These are phyloP conservation scores for Gynochthodes officinalis DNA, from an alignment of 257 asterid species.

Conservation along the genomic window DNA sequence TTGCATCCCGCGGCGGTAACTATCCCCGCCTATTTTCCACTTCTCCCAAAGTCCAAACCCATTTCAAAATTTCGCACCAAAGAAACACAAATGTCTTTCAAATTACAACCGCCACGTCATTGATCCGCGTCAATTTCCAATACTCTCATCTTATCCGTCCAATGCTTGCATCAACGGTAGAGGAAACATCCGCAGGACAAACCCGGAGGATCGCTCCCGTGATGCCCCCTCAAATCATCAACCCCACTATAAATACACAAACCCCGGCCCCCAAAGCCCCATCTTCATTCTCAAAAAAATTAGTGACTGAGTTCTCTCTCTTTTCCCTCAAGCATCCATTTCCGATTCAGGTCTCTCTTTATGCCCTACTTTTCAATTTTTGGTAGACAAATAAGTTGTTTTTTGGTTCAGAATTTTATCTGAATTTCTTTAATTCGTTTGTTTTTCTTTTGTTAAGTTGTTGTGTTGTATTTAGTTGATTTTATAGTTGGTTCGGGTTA, in stretches of 20 bases:
- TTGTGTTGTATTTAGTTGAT: no score
- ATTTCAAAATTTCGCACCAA: slow-evolving; percentile 8
- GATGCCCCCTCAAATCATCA: neutral
- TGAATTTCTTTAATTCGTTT: neutral
- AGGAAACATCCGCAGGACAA: neutral
- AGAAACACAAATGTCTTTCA: neutral
- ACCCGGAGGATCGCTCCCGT: neutral
- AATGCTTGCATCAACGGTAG: neutral
- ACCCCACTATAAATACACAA: neutral
- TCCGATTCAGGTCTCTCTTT: neutral
- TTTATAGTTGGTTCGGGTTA: no score
- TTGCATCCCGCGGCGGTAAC: slow-evolving; percentile 5
- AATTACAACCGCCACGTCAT: slow-evolving; percentile 10
- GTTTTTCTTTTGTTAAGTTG: no score
- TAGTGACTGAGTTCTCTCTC: neutral
- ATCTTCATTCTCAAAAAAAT: neutral
- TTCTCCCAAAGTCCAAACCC: neutral
- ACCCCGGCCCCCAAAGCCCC: neutral
- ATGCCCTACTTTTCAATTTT: neutral
- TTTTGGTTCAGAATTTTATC: neutral
- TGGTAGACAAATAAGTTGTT: neutral
- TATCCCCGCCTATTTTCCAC: slow-evolving; percentile 14
- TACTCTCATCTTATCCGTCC: neutral
- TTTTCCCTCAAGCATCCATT: neutral
- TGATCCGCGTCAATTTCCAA: neutral